Conservation (phyloP, 1,284 basidiomycete species). For the Pseudozyma sp. region DNA sequence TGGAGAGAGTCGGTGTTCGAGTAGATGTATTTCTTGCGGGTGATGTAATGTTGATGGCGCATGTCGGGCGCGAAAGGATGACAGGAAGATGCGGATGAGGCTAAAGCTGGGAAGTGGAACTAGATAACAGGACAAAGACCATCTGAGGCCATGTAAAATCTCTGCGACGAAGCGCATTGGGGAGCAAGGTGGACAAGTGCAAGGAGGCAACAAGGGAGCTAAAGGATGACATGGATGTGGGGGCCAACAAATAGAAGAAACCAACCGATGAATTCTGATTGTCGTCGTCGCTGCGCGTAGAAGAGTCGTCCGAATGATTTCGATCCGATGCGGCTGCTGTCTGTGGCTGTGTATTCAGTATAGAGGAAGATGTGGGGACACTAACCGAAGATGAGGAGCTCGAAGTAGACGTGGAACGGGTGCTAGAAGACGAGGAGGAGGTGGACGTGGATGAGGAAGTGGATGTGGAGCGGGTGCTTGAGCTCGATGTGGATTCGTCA, state of each 20-base stretch:
- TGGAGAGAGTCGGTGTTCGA: no score
- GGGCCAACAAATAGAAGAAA: constrained; percentile 20
- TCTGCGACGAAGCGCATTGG: constrained; percentile 32
- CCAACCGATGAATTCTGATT: constrained; percentile 24
- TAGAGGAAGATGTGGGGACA: constrained; percentile 24
- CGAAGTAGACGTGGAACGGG: constrained; percentile 24
- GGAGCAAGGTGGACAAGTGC: constrained; percentile 23
- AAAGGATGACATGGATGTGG: constrained; percentile 19
- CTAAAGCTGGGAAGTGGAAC: not conserved
- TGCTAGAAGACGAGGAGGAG: constrained; percentile 27
- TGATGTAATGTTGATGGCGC: not conserved
- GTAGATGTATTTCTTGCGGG: constrained; percentile 8
- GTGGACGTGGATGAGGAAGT: constrained; percentile 25
- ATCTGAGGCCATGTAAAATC: constrained; percentile 5
- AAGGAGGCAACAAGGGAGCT: constrained; percentile 24
- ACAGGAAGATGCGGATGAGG: not conserved
- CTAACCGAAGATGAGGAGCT: constrained; percentile 31
- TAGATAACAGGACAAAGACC: constrained; percentile 2
- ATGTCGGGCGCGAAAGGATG: not conserved
- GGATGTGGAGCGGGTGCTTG: constrained; percentile 9
- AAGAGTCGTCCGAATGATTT: constrained; percentile 2
- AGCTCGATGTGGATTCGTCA: constrained; percentile 4
- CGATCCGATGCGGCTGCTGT: constrained; percentile 14
- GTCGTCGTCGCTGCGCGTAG: not conserved
- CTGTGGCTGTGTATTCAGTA: not conserved